Base-by-base conservation (phyloP, 345 rosid genomes). In the Toxicodendron radicans region DNA sequence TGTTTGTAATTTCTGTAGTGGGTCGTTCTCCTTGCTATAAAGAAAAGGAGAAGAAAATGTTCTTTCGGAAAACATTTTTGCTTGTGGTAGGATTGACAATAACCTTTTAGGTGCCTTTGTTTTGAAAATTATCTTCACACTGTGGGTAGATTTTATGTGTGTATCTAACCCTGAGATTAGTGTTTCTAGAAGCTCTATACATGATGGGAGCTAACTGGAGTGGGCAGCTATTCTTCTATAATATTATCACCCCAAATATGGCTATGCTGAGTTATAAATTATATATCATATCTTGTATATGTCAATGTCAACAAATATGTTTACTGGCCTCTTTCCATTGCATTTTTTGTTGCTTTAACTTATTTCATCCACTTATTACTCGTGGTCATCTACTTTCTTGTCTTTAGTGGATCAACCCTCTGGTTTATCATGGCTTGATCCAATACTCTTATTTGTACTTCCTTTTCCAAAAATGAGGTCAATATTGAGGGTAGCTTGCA, bases 1-100 rank as follows among this genome's bases (percentile, higher is more conserved):
- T 66, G 41, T 33, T 33, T 63, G 38, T 72, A 70, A 72, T 75
- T 67, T 66, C 56, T 58, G 30, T 10, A 14, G 30, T 45, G 61
- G 51, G 56, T 59, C 24, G 30, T 68, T 53, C 32, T 33, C 53
- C 48, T 21, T 48, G 46, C 46, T 23, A 58, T 58, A 71, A 70
- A 58, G 14, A 32, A 58, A 71, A 59, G 10, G 24, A 59, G 18
- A 48, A n/a, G 13, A 27, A 60, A 41, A 21, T 64, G 18, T 57
- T 33, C 35, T 62, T 69, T 62, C n/a, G 63, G 17, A 14, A 59
- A 17, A 35, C 16, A 18, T 24, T 14, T 57, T 66, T 6, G 16
- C 18, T 58, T 72, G 16, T 12, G 3, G 54, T 70, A 32, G 43
- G n/a, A 57, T 57, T 14, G 48, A 57, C 21, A 41, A 64, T 45